Evolutionary conservation across 345 rosid genomes (phyloP), one percentile per base, ranked within the genome.

Genomic region (Corymbia maculata): DNA sequence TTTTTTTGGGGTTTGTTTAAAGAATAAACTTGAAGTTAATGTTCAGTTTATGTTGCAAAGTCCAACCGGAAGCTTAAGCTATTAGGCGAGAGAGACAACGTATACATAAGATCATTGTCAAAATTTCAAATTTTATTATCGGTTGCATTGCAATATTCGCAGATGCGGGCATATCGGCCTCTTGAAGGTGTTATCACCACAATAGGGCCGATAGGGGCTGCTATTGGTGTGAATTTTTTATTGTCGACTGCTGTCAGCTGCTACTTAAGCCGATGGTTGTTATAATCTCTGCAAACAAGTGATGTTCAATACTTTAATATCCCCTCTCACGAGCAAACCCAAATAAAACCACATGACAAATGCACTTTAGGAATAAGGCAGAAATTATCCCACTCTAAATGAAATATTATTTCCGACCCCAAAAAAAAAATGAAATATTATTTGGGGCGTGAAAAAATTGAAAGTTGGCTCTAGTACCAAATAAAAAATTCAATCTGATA

Each of bases 321-420:
- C 2, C 36, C 36, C 17, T 64, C 8, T 64, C 70, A 3, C 28
- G 36, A 2, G 16, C 70, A 64, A 64, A n/a, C 36, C 70, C 16
- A 0, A 1, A n/a, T 28, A n/a, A n/a, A 61, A 64, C 0, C 17
- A 28, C 0, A 24, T n/a, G 17, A 64, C 1, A 0, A 6, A 13
- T 13, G 36, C 36, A 64, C 70, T 2, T 64, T 0, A n/a, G 32
- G 32, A 64, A 2, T 64, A n/a, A n/a, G 32, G 28, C 3, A 61
- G 70, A 28, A 64, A 64, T 3, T 26, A 59, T 1, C 30, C 13
- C n/a, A 13, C 32, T 28, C 32, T 1, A 57, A 57, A 4, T 24
- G 9, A 61, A 61, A 61, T n/a, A n/a, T n/a, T n/a, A n/a, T n/a
- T n/a, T n/a, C n/a, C n/a, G n/a, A n/a, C n/a, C n/a, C n/a, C n/a